Evolutionary conservation across 352 stramenopile genomes (phyloP), one percentile per base, ranked within the genome.

Genomic region (Albugo laibachii): DNA sequence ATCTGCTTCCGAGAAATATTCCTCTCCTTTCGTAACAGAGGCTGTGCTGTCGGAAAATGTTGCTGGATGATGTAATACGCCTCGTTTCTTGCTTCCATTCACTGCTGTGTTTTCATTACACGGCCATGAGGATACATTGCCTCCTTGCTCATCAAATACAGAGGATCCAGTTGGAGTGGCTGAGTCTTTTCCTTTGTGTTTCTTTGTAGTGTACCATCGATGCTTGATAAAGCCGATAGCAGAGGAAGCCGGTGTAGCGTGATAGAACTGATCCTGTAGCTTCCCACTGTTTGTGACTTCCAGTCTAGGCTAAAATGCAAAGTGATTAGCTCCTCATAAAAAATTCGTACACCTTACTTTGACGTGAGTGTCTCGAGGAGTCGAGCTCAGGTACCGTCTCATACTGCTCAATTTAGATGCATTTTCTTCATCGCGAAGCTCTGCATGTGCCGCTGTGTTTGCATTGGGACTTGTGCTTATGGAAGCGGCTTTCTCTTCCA

Each of bases 181-280:
- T 35, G 63, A 58, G 20, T 20, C 48, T 45, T 38, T 38, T 13
- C 54, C 31, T 10, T 57, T 61, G 43, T 61, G 61, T 8, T 24
- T 47, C 40, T 70, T 56, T 47, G 85, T 83, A 46, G 80, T 49
- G 40, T 83, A 74, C 21, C 68, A 54, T 45, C 78, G 75, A 55
- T 78, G 82, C 54, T 81, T 83, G 35, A 92, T 61, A 41, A 83
- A 62, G 0, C 73, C 78, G 63, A 88, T 82, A 19, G 78, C 60
- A 27, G 77, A 79, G 46, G 75, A 88, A 19, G 63, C 75, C 45
- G 85, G 71, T 21, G 81, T 71, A 16, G 78, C 70, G 50, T 86
- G 75, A 49, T 87, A 85, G 53, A 84, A 92, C 55, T 92, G 78
- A 53, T 92, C 78, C 35, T 92, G 67, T 55, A 88, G 85, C 49